phyloP scores from a whole-genome alignment of 257 asterid species.

The Asclepias syriaca region DNA sequence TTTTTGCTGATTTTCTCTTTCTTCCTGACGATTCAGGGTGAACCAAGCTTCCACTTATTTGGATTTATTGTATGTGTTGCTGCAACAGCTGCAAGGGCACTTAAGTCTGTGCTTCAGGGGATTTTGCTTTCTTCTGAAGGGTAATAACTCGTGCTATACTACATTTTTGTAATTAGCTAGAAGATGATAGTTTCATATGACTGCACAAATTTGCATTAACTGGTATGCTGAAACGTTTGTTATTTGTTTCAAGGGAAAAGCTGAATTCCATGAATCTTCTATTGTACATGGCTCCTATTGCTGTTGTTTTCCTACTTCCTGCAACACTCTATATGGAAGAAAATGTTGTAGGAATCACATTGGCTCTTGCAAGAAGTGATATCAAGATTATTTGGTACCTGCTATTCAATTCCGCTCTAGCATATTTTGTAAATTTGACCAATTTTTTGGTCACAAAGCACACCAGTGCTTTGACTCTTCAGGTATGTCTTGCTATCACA shows the following conservation, averaged over 20 bases:
- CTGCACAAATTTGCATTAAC: not conserved
- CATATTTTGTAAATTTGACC: slow-evolving; percentile 62
- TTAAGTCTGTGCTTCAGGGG: slow-evolving; percentile 60
- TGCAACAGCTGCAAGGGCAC: slow-evolving; percentile 66
- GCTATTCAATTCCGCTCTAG: slow-evolving; percentile 60
- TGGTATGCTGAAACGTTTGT: slow-evolving; percentile 23
- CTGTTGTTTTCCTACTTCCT: slow-evolving; percentile 55
- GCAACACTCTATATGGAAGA: slow-evolving; percentile 55
- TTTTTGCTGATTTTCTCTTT: slow-evolving; percentile 2
- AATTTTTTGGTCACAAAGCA: slow-evolving; percentile 66
- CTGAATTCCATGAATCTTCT: slow-evolving; percentile 62
- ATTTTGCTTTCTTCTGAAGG: slow-evolving; percentile 65
- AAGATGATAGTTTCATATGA: not conserved
- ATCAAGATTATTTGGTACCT: slow-evolving; percentile 50
- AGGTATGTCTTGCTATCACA: slow-evolving; percentile 34
- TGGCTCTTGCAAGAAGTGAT: slow-evolving; percentile 55
- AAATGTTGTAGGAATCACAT: slow-evolving; percentile 55
- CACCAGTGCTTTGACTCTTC: slow-evolving; percentile 65
- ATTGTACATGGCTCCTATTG: slow-evolving; percentile 64
- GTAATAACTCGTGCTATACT: slow-evolving; percentile 18
- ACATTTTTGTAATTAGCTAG: not conserved
- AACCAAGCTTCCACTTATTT: slow-evolving; percentile 61
- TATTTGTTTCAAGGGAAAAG: slow-evolving; percentile 40
- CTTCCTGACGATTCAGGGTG: slow-evolving; percentile 37
- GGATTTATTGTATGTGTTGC: slow-evolving; percentile 56